These are phyloP conservation scores for Geranium incanum DNA, from an alignment of 441 rosid species.

Conservation along the genomic window DNA sequence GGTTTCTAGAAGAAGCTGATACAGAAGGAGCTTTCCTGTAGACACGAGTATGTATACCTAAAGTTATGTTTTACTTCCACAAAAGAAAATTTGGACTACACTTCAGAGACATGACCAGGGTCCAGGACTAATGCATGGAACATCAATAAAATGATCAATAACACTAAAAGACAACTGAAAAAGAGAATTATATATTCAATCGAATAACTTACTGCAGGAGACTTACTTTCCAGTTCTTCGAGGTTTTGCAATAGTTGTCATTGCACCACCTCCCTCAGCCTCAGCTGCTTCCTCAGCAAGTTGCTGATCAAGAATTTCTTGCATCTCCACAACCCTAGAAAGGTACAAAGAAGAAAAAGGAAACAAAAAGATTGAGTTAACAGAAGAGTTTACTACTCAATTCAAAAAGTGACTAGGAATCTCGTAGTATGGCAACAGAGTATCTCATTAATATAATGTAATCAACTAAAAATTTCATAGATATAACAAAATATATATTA, in stretches of 20 bases:
- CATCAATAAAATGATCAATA: neutral
- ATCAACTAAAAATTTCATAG: no score
- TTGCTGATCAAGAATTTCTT: slow-evolving; percentile 97
- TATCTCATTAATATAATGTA: neutral
- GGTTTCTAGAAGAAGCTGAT: slow-evolving; percentile 51
- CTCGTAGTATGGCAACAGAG: neutral
- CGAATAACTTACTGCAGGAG: slow-evolving; percentile 12
- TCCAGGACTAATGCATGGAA: slow-evolving; percentile 7
- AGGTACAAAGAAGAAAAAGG: slow-evolving; percentile 18
- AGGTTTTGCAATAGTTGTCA: slow-evolving; percentile 87
- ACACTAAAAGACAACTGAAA: neutral
- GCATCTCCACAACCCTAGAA: slow-evolving; percentile 96
- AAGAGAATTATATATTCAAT: slow-evolving; percentile 5
- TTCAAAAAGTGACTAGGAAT: neutral
- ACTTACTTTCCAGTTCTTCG: slow-evolving; percentile 82
- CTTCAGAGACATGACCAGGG: slow-evolving; percentile 1
- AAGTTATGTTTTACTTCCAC: neutral
- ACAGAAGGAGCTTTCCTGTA: slow-evolving; percentile 61
- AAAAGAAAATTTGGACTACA: slow-evolving; percentile 12
- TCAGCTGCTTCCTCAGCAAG: slow-evolving; percentile 99
- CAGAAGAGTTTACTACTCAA: neutral
- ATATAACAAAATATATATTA: neutral
- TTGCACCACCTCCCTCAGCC: slow-evolving; percentile 93
- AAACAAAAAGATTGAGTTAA: neutral
- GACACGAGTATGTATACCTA: slow-evolving; percentile 18